Percentiles rank a stretch among this genome's conserved stretches.
Evolutionary conservation across 2,329 filamentous ascomycete species (phyloP).

Genomic region (Xylariomycetidae sp.): DNA sequence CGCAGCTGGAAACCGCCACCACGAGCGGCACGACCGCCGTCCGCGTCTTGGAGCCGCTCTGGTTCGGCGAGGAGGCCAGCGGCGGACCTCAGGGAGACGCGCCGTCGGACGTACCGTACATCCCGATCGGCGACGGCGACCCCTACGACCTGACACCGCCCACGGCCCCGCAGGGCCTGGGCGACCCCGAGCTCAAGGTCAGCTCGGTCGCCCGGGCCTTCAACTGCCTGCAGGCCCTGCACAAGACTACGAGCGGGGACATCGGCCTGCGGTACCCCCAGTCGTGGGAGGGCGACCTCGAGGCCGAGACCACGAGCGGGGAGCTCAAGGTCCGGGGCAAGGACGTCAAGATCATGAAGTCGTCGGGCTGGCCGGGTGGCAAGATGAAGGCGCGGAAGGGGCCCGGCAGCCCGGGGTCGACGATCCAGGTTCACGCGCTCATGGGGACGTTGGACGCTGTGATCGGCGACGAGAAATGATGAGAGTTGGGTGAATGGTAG

Average conservation of each 20-base stretch:
- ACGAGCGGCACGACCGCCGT: slow-evolving; percentile 39
- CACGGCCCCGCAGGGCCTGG: background rate
- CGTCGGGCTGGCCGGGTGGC: slow-evolving; percentile 26
- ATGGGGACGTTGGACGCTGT: slow-evolving; percentile 23
- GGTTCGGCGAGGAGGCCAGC: slow-evolving; percentile 28
- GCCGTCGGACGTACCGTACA: slow-evolving; percentile 1
- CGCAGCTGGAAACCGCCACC: slow-evolving; percentile 35
- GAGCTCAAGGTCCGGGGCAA: slow-evolving; percentile 35
- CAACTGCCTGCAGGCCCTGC: slow-evolving; percentile 34
- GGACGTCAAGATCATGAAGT: slow-evolving; percentile 35
- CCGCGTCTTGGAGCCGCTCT: slow-evolving; percentile 39
- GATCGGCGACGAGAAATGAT: slow-evolving; percentile 18
- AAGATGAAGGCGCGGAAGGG: slow-evolving; percentile 38
- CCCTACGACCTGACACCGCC: too few relatives aligned
- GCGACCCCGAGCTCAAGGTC: background rate
- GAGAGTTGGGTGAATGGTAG: too few relatives aligned
- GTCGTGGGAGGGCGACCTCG: slow-evolving; percentile 45
- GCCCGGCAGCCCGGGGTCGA: slow-evolving; percentile 27
- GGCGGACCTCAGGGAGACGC: too few relatives aligned
- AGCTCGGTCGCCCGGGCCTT: slow-evolving; percentile 18
- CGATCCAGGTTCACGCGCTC: slow-evolving; percentile 26
- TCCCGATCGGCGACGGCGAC: slow-evolving; percentile 11
- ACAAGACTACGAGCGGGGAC: slow-evolving; percentile 41
- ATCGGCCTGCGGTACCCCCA: slow-evolving; percentile 41
- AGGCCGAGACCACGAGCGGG: slow-evolving; percentile 36